Evolutionary conservation across 2,329 filamentous ascomycete genomes (phyloP), one percentile per base, ranked within the genome.

Genomic region (Aspergillus sp.): DNA sequence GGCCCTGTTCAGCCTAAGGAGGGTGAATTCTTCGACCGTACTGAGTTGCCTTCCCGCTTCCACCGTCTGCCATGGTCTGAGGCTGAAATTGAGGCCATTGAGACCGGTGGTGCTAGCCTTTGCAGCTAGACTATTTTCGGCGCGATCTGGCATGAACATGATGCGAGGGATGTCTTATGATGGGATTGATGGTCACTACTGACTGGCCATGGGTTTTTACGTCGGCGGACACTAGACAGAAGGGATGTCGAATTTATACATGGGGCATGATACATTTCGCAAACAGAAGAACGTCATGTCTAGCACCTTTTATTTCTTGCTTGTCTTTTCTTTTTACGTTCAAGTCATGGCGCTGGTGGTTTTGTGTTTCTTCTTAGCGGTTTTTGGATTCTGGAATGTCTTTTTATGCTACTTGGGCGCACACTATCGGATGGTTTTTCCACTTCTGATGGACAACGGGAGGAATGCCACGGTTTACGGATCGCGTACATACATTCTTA

Each of bases 11-110:
- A 79, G 57, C 79, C 90, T 33, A 78, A 79, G 50, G 71, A 82
- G 61, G 91, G 91, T 58, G 75, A 88, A 68, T 89, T 79, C 70
- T 96, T 95, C 66, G 93, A 97, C 70, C 83, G 90, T 59, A 87
- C 82, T 59, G 87, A 98, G 73, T 83, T 98, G 20, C 91, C 93
- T 15, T 67, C 76, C 53, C 82, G 91, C 60, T 98, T 96, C 80
- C 82, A 84, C 63, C 81, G 89, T 55, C 74, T 81, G 43, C 79
- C 82, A 10, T 86, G 90, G 72, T 84, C 81, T 33, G 71, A 84
- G 59, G 83, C 84, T 39, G 93, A 98, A 80, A 98, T 98, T 51
- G 93, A 97, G 70, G 90, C 90, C 19, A 81, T 98, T 63, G 90
- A 96, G 81, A 93, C 88, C 48, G 93, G 90, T 47, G 93, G 93